Evolutionary conservation across 192 early-diverging fungal species (phyloP), one percentile per base, ranked within the genome.

Genomic region (Backusella psychrophila): DNA sequence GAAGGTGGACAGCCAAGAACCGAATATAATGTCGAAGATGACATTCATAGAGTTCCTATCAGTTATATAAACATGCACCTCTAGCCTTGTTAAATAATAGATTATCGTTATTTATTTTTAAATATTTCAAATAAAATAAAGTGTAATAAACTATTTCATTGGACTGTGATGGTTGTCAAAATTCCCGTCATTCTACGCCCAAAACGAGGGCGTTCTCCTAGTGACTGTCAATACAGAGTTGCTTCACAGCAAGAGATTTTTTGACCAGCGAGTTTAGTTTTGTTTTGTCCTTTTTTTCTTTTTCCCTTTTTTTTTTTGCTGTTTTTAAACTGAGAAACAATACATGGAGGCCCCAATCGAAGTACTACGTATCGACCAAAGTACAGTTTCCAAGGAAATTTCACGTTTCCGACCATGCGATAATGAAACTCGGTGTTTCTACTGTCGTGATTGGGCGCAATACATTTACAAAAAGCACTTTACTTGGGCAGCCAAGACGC

Each of bases 361-460:
- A 42, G 72, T 74, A 44, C 80, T 94, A n/a, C 87, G 88, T 72
- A 86, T 94, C 15, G 91, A 93, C 26, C 89, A 87, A 1, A 84
- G 79, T 65, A 73, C 83, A 5, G 80, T 93, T 46, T 84, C 90
- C 36, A 94, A 94, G 74, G 92, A 94, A 75, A 73, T 94, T 59
- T 77, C 82, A 8, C 83, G 91, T 69, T 94, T 91, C 75, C 87
- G 93, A 9, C 85, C 92, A 19, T 94, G 93, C 66, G 91, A 93
- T 77, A 85, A 85, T 76, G 86, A 86, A 67, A 90, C 87, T 29
- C 88, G 89, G 78, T 90, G 90, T 75, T 90, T 92, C 46, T 94
- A 92, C 73, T 94, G 93, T 74, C 90, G 93, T 38, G 93, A 94
- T 80, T 94, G 93, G 93, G 91, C 91, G 34, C 89, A 89, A 69